These are phyloP conservation scores for Salix arbutifolia DNA, from an alignment of 345 rosid genomes.

Conservation along the genomic window DNA sequence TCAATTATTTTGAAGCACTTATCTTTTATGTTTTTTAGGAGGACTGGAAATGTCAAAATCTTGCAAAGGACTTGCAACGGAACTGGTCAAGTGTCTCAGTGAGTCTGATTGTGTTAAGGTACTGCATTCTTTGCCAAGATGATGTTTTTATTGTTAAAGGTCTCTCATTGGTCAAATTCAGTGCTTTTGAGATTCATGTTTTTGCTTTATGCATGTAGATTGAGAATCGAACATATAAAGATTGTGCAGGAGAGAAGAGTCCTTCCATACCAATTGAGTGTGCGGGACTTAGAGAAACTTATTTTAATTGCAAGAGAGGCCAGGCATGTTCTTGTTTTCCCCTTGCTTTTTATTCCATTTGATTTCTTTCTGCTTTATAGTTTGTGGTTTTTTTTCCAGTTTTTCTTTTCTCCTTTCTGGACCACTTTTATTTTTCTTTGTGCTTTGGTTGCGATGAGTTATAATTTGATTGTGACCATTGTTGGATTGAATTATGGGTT, in stretches of 20 bases:
- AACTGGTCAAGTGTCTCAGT: constrained; percentile 89
- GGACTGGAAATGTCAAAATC: constrained; percentile 70
- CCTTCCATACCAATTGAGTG: constrained; percentile 82
- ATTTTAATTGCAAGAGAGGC: constrained; percentile 98
- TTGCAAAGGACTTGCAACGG: constrained; percentile 91
- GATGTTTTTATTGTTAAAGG: not conserved
- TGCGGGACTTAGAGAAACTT: constrained; percentile 90
- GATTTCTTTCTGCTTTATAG: not conserved
- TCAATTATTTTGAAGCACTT: not conserved
- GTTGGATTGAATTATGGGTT: not conserved
- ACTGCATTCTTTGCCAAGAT: not conserved
- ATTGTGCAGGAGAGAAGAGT: constrained; percentile 81
- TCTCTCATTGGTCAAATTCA: not conserved
- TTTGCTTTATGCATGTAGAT: constrained; percentile 30
- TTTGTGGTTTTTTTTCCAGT: not conserved
- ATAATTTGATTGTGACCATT: not conserved
- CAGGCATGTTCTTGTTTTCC: constrained; percentile 37
- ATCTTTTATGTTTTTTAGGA: not conserved
- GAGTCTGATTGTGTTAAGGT: constrained; percentile 87
- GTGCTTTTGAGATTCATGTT: not conserved
- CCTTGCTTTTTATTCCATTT: not conserved
- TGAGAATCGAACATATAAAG: constrained; percentile 71
- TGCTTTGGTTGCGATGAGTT: not conserved
- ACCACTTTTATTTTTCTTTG: not conserved
- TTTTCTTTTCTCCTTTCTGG: not conserved